phyloP scores from a whole-genome alignment of 1,139 yeast genomes.

The Wickerhamomyces sp. region DNA sequence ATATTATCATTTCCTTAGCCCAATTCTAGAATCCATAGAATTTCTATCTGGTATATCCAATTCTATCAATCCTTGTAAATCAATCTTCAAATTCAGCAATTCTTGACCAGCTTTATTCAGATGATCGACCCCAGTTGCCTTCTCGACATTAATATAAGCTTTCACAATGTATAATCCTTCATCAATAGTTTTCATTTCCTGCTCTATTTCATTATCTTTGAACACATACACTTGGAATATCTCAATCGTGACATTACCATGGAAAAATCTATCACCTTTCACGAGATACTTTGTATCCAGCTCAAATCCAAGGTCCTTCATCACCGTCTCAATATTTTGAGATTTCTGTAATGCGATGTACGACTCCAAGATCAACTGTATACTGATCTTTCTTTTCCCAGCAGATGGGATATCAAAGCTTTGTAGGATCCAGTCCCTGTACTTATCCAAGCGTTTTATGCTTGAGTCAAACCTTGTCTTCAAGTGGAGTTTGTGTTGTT shows the following conservation, averaged over 20 bases:
- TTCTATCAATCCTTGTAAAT: slow-evolving; percentile 61
- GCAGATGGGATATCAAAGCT: slow-evolving; percentile 84
- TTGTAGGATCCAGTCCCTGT: slow-evolving; percentile 57
- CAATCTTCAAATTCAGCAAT: slow-evolving; percentile 56
- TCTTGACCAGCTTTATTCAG: slow-evolving; percentile 64
- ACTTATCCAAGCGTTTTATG: slow-evolving; percentile 8
- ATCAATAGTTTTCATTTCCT: slow-evolving; percentile 26
- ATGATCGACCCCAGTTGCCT: slow-evolving; percentile 71
- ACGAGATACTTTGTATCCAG: slow-evolving; percentile 62
- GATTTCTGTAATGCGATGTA: slow-evolving; percentile 38
- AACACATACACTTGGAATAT: slow-evolving; percentile 39
- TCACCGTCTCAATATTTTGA: slow-evolving; percentile 33
- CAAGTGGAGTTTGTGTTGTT: slow-evolving; percentile 20
- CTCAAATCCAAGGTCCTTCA: slow-evolving; percentile 70
- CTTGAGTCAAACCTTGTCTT: slow-evolving; percentile 9
- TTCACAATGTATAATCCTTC: slow-evolving; percentile 42
- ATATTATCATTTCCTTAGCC: slow-evolving; percentile 19
- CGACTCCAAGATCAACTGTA: slow-evolving; percentile 69
- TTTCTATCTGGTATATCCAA: slow-evolving; percentile 74
- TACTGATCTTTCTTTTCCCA: slow-evolving; percentile 63
- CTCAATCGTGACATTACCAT: slow-evolving; percentile 61
- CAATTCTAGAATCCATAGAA: slow-evolving; percentile 71
- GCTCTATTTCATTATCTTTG: slow-evolving; percentile 19
- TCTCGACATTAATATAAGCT: slow-evolving; percentile 64
- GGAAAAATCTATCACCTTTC: slow-evolving; percentile 61